Conservation (phyloP, 1,284 basidiomycete genomes). For the Irpex sp. region DNA sequence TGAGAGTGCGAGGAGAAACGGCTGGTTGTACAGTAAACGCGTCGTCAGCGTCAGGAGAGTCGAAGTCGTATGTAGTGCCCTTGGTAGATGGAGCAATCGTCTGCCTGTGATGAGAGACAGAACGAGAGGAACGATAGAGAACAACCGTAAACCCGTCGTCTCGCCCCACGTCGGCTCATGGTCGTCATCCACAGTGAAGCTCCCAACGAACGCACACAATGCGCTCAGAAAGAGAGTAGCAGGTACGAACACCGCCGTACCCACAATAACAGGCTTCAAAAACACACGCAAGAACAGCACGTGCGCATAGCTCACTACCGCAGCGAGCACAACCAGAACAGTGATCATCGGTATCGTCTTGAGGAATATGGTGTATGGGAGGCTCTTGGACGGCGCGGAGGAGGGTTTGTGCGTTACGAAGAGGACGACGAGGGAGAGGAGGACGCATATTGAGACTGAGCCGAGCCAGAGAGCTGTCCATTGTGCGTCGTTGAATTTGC, state of each 20-base stretch:
- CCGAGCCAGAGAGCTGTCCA: conserved; percentile 70
- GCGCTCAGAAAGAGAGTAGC: conserved; percentile 78
- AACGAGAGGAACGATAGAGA: conserved; percentile 72
- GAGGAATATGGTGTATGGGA: conserved; percentile 74
- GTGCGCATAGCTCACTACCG: conserved; percentile 71
- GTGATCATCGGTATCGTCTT: conserved; percentile 84
- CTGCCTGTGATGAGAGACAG: conserved; percentile 72
- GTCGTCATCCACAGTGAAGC: conserved; percentile 80
- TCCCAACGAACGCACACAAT: conserved; percentile 85
- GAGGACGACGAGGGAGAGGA: conserved; percentile 62
- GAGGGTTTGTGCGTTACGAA: conserved; percentile 45
- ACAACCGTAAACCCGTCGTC: conserved; percentile 80
- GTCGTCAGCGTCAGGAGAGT: conserved; percentile 81
- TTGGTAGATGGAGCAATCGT: conserved; percentile 65
- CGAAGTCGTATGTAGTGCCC: conserved; percentile 65
- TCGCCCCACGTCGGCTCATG: conserved; percentile 74
- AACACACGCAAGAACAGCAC: conserved; percentile 76
- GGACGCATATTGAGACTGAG: conserved; percentile 51
- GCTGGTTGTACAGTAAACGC: conserved; percentile 72
- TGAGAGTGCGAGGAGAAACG: conserved; percentile 78
- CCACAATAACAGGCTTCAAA: conserved; percentile 78
- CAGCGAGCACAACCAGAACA: conserved; percentile 72
- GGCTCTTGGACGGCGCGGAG: conserved; percentile 31
- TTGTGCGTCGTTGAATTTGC: conserved; percentile 66
- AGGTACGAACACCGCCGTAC: conserved; percentile 78